Evolutionary conservation across 2,329 filamentous ascomycete species (phyloP), one percentile per base, ranked within the genome.

Genomic region (Cladosporium velox): DNA sequence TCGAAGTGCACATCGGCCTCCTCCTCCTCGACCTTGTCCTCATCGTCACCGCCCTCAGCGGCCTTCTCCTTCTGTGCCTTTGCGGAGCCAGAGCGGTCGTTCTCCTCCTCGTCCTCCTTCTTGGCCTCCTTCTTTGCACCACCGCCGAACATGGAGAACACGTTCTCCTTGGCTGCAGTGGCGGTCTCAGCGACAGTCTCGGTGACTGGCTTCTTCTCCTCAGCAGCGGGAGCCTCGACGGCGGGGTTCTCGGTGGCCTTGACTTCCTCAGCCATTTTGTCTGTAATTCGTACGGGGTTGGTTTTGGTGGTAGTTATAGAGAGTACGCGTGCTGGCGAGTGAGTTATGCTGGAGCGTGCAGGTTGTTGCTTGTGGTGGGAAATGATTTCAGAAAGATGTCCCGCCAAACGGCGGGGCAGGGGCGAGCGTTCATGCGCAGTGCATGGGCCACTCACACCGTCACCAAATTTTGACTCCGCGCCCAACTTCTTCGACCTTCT

Each of bases 111-210:
- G 34, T 70, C 71, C 67, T 91, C 90, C 69, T 89, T 88, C 86
- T 95, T 96, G 86, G 92, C 93, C 84, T 95, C 92, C 85, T 97
- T 98, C 88, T 96, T 96, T 68, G 91, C 91, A 69, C 95, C 95
- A 70, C 95, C 95, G 74, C 95, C 95, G 78, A 99, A 99, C 95
- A 99, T 98, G 80, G 92, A 94, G 85, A 98, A 98, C 71, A 98
- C 91, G 70, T 83, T 83, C 73, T 83, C 81, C 76, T 83, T 83
- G 24, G 81, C 81, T 44, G 80, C 77, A 21, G 76, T 69, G 28
- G 77, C 78, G 34, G 75, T 73, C 57, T 77, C 75, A 35, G 74
- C 69, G 35, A 76, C 79, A 65, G 76, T 74, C 66, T 78, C 77
- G 59, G 74, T 75, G 61, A 77, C 73, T 24, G 73, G 74, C 69